These are phyloP conservation scores for Oryza punctata DNA, from an alignment of 176 grass and related monocot species.

Conservation along the genomic window DNA sequence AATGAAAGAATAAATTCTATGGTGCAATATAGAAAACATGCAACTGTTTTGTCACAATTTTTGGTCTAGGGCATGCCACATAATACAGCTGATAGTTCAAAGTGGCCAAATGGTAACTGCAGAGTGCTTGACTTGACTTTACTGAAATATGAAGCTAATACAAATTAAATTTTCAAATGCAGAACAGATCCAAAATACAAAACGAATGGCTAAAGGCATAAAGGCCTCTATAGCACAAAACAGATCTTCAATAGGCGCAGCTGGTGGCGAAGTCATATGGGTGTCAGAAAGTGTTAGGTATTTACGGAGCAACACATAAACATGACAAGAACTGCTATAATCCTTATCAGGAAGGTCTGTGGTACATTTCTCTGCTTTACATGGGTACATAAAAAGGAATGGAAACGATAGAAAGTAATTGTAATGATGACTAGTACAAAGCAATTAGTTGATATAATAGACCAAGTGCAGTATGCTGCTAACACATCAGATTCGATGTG, in stretches of 20 bases:
- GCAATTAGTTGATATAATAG: background rate
- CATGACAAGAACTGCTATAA: background rate
- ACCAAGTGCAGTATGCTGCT: background rate
- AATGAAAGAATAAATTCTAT: background rate
- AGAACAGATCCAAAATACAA: background rate
- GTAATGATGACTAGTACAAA: background rate
- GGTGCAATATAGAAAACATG: slow-evolving; percentile 1
- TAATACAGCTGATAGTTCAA: background rate
- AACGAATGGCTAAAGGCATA: background rate
- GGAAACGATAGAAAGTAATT: background rate
- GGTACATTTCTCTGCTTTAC: background rate
- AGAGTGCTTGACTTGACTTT: background rate
- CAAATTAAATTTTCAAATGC: slow-evolving; percentile 3
- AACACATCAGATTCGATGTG: slow-evolving; percentile 15
- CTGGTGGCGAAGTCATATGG: background rate
- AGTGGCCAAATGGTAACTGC: slow-evolving; percentile 8
- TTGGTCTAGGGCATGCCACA: slow-evolving; percentile 10
- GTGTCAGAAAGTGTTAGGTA: background rate
- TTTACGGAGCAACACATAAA: background rate
- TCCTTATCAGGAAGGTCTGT: background rate
- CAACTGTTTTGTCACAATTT: background rate
- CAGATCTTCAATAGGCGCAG: background rate
- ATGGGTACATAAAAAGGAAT: background rate
- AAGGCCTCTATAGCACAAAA: background rate
- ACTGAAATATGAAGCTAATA: slow-evolving; percentile 22